These are phyloP conservation scores for Berberis thunbergii DNA, from an alignment of 164 flowering plant species.

Conservation along the genomic window DNA sequence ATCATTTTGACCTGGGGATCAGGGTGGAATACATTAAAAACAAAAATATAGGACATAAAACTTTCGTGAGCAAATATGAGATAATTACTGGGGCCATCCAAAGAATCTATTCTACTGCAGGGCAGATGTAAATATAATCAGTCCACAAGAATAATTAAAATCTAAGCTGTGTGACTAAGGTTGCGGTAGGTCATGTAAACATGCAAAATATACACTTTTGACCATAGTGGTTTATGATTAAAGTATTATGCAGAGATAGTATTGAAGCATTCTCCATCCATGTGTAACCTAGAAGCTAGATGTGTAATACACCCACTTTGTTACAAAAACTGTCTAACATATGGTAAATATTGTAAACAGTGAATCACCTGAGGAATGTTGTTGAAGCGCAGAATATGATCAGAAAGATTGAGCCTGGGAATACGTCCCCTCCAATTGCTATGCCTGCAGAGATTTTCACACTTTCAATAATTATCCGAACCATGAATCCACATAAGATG, in stretches of 20 bases:
- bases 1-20: slow-evolving; percentile 77
- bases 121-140: too few species aligned
- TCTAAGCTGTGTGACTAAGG: too few species aligned
- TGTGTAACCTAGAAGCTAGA: neutral
- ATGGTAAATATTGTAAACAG: neutral
- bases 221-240: too few species aligned
- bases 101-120: too few species aligned
- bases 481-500: neutral
- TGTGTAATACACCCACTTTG: neutral
- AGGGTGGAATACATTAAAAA: neutral
- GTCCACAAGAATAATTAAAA: too few species aligned
- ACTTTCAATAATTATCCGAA: neutral
- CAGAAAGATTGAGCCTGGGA: slow-evolving; percentile 97
- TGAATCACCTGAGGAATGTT: slow-evolving; percentile 85
- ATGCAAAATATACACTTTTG: too few species aligned
- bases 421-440: slow-evolving; percentile 99
- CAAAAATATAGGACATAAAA: neutral
- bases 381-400: slow-evolving; percentile 90
- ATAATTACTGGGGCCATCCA: too few species aligned
- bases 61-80: too few species aligned
- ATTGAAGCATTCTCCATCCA: too few species aligned
- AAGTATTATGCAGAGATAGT: too few species aligned
- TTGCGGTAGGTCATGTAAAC: too few species aligned
- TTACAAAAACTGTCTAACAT: neutral
- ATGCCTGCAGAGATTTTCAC: slow-evolving; percentile 44